Evolutionary conservation across 164 flowering plant species (phyloP).

Genomic region (Annona cherimola): DNA sequence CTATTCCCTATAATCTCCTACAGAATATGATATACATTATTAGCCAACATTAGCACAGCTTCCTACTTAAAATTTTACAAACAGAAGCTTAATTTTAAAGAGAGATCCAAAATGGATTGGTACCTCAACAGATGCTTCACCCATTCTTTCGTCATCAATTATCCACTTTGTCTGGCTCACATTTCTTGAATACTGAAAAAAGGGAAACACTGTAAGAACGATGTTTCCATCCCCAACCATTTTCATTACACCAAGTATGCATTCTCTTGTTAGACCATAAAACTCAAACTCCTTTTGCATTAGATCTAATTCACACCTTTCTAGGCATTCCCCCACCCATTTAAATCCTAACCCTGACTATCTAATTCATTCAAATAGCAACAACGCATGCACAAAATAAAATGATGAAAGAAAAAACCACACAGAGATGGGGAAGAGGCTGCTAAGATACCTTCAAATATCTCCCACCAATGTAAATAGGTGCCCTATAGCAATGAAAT

Average conservation of each 20-base stretch:
- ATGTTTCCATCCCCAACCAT: background rate
- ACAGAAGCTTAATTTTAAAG: constrained; percentile 3
- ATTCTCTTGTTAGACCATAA: background rate
- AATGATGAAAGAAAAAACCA: no score
- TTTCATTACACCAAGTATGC: background rate
- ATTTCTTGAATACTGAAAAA: constrained; percentile 79
- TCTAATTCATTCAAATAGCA: no score
- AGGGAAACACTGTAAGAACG: background rate
- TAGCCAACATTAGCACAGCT: constrained; percentile 5
- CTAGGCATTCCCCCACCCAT: no score
- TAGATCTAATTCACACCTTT: no score
- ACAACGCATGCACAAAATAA: no score
- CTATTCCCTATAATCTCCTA: constrained; percentile 79
- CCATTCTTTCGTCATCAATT: constrained; percentile 96
- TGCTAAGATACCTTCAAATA: constrained; percentile 67
- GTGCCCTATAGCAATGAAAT: constrained; percentile 42
- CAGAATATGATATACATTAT: constrained; percentile 12
- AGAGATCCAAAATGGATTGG: background rate
- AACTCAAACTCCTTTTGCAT: background rate
- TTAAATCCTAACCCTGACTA: no score
- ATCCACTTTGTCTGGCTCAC: constrained; percentile 96
- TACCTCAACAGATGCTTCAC: constrained; percentile 98
- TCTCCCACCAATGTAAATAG: constrained; percentile 81
- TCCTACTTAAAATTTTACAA: background rate
- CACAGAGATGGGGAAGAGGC: background rate